Base-by-base conservation (phyloP, 352 stramenopile genomes). In the Phytophthora gonapodyides region DNA sequence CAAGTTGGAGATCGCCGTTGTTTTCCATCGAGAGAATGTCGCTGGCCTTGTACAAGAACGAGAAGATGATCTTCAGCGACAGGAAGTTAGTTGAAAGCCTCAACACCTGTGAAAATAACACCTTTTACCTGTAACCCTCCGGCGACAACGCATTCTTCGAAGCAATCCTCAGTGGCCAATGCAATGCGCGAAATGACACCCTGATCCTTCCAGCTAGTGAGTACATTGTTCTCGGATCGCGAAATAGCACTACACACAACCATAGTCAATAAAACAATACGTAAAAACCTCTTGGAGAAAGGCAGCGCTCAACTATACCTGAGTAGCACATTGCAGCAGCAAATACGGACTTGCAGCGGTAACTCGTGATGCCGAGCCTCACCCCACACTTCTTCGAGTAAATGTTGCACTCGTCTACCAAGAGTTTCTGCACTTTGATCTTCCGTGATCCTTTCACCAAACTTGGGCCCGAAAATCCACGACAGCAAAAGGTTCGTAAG, bases 321-420 rank as follows among this genome's bases (percentile, higher is more conserved):
- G 30, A 90, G 46, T 16, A 92, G 38, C 24, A 87, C 54, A 46
- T 89, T 89, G 65, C 79, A 89, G 38, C 67, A 77, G n/a, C 80
- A 88, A 43, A 92, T 69, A 16, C 76, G 75, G 30, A 85, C 57
- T 64, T 89, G 83, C 7, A 73, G 50, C 7, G 67, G 60, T 4
- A 84, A 34, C 13, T 57, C 35, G 41, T 46, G 19, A 31, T 41
- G 31, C 27, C 36, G 27, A 60, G 15, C 9, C 35, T 50, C 47
- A 61, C 19, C 59, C 55, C 45, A 67, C 50, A 42, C 65, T 30
- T 24, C 57, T 52, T 45, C 41, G 7, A 73, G 64, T 16, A 58
- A 47, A 13, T 41, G 17, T 19, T 60, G 49, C 57, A 66, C 48
- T 43, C 43, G 49, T 36, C 37, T 64, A 13, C 27, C 30, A 31